A percentile compares a stretch with the other conserved stretches of the same genome.
Conservation (phyloP, 2,329 filamentous ascomycete genomes). For the Balansia obtecta region DNA sequence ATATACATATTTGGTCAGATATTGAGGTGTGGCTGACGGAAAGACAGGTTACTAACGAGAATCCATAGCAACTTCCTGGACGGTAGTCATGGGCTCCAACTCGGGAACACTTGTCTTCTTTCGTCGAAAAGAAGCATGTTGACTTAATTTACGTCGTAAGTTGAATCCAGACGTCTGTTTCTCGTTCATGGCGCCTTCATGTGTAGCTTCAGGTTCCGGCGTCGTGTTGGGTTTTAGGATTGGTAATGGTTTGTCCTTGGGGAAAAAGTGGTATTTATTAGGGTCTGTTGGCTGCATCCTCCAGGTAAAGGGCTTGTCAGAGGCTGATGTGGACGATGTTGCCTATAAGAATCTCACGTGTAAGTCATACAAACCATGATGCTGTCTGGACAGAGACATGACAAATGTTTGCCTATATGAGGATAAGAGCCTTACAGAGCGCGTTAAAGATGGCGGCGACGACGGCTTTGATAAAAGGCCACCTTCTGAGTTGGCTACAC, state of each 20-base stretch:
- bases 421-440: conserved; percentile 26
- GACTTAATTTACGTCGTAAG: conserved; percentile 42
- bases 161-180: conserved; percentile 23
- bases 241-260: conserved; percentile 35
- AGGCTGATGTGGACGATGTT: not conserved
- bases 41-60: conserved; percentile 42
- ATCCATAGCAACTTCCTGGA: conserved; percentile 56
- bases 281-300: conserved; percentile 45
- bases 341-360: conserved; percentile 5
- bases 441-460: conserved; percentile 31
- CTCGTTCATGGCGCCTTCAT: conserved; percentile 29
- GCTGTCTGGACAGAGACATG: not conserved
- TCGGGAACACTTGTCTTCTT: conserved; percentile 54
- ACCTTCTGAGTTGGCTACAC: conserved; percentile 37
- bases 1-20: conserved; percentile 8
- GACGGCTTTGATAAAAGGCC: conserved; percentile 39
- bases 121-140: conserved; percentile 42
- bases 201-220: conserved; percentile 38
- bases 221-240: conserved; percentile 29
- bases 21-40: not conserved
- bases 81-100: conserved; percentile 54
- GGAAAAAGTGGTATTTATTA: conserved; percentile 50
- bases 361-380: not conserved
- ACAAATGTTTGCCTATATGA: not conserved
- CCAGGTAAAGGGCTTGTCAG: conserved; percentile 41